These are phyloP conservation scores for Leccinum rimulosum DNA, from an alignment of 768 basidiomycete genomes.

Conservation along the genomic window DNA sequence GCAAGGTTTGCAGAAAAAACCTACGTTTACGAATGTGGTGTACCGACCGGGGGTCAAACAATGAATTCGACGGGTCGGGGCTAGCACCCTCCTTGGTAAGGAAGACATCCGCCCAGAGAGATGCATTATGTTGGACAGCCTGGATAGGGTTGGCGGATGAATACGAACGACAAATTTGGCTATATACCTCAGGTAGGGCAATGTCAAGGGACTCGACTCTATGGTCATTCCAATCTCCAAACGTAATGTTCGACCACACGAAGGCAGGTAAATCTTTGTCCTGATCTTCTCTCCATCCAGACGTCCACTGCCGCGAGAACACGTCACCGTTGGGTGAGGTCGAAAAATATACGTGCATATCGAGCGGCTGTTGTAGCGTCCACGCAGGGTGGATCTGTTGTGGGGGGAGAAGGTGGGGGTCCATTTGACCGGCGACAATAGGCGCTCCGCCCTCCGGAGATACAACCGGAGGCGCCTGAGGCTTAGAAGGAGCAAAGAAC, in stretches of 20 bases:
- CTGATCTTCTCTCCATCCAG: slow-evolving; percentile 44
- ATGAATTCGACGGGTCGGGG: slow-evolving; percentile 57
- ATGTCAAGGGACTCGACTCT: slow-evolving; percentile 56
- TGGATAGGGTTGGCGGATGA: slow-evolving; percentile 29
- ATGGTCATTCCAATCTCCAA: slow-evolving; percentile 70
- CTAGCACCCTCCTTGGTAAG: slow-evolving; percentile 62
- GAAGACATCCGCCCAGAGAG: slow-evolving; percentile 83
- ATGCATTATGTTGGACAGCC: slow-evolving; percentile 76
- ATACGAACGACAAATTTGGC: neutral
- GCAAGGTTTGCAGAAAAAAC: slow-evolving; percentile 20
- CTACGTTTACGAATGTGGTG: slow-evolving; percentile 75
- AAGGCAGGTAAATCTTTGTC: slow-evolving; percentile 61
- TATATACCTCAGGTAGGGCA: slow-evolving; percentile 63
- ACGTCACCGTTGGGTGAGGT: slow-evolving; percentile 61
- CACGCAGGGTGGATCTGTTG: slow-evolving; percentile 54
- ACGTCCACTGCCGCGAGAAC: slow-evolving; percentile 54
- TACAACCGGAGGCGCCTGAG: slow-evolving; percentile 29
- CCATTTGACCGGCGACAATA: slow-evolving; percentile 28
- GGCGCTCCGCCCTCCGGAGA: slow-evolving; percentile 22
- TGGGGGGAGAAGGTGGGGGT: slow-evolving; percentile 55
- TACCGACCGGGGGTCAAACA: slow-evolving; percentile 54
- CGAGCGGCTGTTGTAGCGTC: slow-evolving; percentile 55
- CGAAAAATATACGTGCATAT: slow-evolving; percentile 74
- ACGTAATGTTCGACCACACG: slow-evolving; percentile 75
- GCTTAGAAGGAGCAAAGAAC: slow-evolving; percentile 38